Evolutionary conservation across 176 grass and related monocot genomes (phyloP).

Genomic region (Calamus simplicifolius): DNA sequence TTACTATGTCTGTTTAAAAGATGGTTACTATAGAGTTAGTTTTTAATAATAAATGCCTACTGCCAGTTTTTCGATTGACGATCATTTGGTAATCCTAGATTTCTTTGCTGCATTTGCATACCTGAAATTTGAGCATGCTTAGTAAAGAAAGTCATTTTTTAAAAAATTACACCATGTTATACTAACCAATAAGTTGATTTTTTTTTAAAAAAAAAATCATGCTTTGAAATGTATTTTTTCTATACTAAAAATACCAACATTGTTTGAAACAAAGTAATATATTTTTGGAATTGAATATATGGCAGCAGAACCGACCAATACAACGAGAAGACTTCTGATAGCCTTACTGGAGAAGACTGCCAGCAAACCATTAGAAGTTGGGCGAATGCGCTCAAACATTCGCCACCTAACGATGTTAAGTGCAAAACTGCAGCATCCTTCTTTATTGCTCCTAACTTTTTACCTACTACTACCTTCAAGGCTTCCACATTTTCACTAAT

Average conservation of each 20-base stretch:
- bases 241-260: not conserved
- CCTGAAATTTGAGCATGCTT: too few relatives aligned
- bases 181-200: too few relatives aligned
- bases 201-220: too few relatives aligned
- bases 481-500: conserved; percentile 9
- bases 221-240: not conserved
- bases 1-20: too few relatives aligned
- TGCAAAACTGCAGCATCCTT: conserved; percentile 8
- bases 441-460: not conserved
- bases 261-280: too few relatives aligned
- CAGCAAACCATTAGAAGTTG: conserved; percentile 71
- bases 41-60: too few relatives aligned
- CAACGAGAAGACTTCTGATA: conserved; percentile 58
- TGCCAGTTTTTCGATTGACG: too few relatives aligned
- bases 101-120: too few relatives aligned
- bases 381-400: conserved; percentile 52
- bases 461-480: not conserved
- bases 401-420: conserved; percentile 31
- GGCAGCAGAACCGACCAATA: conserved; percentile 57
- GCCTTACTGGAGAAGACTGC: conserved; percentile 49
- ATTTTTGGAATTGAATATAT: conserved; percentile 4
- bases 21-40: too few relatives aligned
- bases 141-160: too few relatives aligned
- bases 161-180: too few relatives aligned
- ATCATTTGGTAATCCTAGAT: too few relatives aligned